phyloP scores from a whole-genome alignment of 2,329 filamentous ascomycete genomes.

The Tolypocladium tundrense region DNA sequence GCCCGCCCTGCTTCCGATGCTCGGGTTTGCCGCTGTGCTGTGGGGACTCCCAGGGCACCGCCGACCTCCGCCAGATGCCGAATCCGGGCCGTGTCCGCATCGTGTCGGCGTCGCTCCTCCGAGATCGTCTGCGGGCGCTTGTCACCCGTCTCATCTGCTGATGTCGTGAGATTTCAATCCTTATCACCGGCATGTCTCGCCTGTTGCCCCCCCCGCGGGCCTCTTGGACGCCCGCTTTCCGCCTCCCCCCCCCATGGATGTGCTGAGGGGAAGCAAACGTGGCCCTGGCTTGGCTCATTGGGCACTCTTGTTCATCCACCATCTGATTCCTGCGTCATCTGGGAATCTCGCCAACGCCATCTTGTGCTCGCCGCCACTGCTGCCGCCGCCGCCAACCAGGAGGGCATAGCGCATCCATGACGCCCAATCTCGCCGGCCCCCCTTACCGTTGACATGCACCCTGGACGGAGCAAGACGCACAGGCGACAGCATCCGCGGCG shows the following conservation, averaged over 20 bases:
- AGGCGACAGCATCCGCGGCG: neutral
- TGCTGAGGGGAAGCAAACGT: neutral
- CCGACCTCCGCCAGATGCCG: neutral
- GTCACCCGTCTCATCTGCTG: neutral
- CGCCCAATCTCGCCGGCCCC: neutral
- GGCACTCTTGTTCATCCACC: neutral
- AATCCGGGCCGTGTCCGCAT: neutral
- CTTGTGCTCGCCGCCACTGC: neutral
- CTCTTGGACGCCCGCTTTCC: neutral
- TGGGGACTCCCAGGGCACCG: neutral
- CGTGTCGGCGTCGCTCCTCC: neutral
- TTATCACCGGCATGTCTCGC: neutral
- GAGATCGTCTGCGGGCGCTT: neutral
- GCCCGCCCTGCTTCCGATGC: neutral
- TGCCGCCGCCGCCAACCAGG: neutral
- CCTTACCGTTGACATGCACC: neutral
- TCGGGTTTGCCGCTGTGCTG: neutral
- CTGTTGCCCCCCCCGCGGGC: neutral
- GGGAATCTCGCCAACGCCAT: neutral
- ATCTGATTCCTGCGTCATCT: neutral
- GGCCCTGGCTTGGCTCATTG: neutral
- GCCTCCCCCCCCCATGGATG: neutral
- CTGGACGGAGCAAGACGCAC: neutral
- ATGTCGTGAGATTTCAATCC: neutral
- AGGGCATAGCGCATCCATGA: neutral